Percentiles rank a stretch among this genome's conserved stretches.
These are phyloP conservation scores for Microsporum audouinii DNA, from an alignment of 2,329 filamentous ascomycete genomes.

Conservation along the genomic window DNA sequence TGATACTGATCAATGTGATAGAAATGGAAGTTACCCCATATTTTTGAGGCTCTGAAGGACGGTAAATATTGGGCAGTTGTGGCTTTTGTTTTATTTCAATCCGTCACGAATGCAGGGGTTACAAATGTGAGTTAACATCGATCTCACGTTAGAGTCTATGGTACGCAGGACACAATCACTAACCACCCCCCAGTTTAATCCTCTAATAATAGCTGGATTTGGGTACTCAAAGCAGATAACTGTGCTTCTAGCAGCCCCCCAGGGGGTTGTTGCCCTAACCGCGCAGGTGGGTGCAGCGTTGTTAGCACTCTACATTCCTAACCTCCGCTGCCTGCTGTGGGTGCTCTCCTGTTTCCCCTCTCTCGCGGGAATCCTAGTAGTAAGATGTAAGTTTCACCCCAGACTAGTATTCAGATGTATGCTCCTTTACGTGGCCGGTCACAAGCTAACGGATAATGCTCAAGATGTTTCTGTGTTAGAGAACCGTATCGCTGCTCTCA, in stretches of 20 bases:
- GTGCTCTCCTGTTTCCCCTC: not conserved
- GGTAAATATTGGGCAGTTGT: not conserved
- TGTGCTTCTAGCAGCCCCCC: not conserved
- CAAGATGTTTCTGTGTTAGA: not conserved
- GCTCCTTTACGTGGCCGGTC: not conserved
- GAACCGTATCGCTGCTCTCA: not conserved
- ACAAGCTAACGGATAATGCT: not conserved
- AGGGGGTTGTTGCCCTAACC: not conserved
- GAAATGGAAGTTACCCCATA: not conserved
- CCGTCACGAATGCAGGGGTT: not conserved
- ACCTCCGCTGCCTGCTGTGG: not conserved
- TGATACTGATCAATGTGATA: not conserved
- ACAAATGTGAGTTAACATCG: not conserved
- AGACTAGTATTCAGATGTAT: not conserved
- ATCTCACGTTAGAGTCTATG: not conserved
- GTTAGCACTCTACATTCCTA: not conserved
- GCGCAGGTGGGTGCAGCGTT: not conserved
- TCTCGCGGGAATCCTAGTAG: not conserved
- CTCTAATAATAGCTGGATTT: not conserved
- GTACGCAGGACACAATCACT: not conserved
- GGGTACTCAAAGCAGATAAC: not conserved
- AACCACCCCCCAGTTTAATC: not conserved
- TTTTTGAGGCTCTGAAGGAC: not conserved
- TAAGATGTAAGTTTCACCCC: not conserved
- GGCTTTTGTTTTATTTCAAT: not conserved